Evolutionary conservation across 768 basidiomycete species (phyloP), one percentile per base, ranked within the genome.

Genomic region (Boletellus emodensis): DNA sequence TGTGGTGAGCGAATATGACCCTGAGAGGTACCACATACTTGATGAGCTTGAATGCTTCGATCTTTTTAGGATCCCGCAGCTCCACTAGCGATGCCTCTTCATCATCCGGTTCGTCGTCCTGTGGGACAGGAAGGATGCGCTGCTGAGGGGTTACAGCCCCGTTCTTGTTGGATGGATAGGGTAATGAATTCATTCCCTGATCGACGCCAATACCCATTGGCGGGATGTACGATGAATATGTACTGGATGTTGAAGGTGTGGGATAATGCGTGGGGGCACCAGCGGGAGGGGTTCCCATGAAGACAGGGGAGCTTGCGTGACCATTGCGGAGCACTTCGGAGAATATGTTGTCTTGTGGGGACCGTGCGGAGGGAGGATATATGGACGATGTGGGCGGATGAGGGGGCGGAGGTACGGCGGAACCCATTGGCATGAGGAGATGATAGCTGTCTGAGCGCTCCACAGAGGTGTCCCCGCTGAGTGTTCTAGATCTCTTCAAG

Each of bases 1-100:
- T 56, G 38, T 40, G 37, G 24, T 34, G 47, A 42, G 34, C 10
- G 6, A n/a, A 35, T n/a, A 36, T 14, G 20, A 10, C 30, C 22
- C 12, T 17, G 40, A 45, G 22, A 49, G 15, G 30, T 11, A 37
- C 18, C 34, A 68, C 82, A 13, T 60, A 89, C 89, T 81, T 80
- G 53, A 92, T 86, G 14, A 93, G 78, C 67, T 91, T 92, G 58
- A 85, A 80, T 1, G 90, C 90, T 62, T 93, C 90, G 12, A 76
- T 74, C 62, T 79, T 82, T 63, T 86, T 87, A 1, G 87, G 84
- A 56, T 90, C 85, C 49, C 52, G 60, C 36, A 68, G 28, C 34
- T 67, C 66, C 34, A 59, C 17, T 8, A 58, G 7, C 33, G 81
- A 26, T 14, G 46, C 75, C 39, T 84, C 80, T 1, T 81, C 80